A percentile compares a stretch with the other conserved stretches of the same genome.
Evolutionary conservation across 2,329 filamentous ascomycete genomes (phyloP).

Genomic region (Diaporthe sp.): DNA sequence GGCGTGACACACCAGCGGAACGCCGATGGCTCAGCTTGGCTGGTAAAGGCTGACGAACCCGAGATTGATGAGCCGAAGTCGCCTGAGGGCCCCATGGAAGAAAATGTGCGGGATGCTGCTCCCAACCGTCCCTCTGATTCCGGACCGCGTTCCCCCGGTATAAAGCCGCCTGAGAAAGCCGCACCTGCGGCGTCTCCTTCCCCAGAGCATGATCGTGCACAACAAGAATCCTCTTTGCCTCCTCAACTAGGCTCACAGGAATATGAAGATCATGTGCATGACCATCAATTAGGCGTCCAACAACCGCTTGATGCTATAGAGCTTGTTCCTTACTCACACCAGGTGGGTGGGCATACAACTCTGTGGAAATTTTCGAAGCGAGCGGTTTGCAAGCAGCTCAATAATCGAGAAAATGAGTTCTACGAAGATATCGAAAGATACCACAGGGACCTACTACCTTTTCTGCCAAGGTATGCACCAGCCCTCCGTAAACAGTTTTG

Average conservation of each 20-base stretch:
- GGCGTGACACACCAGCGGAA: slow-evolving; percentile 38
- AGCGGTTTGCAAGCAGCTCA: slow-evolving; percentile 97
- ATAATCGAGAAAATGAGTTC: slow-evolving; percentile 98
- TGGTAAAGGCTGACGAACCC: slow-evolving; percentile 70
- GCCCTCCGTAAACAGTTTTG: neutral
- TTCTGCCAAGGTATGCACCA: slow-evolving; percentile 81
- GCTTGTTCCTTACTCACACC: slow-evolving; percentile 95
- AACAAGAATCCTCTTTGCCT: slow-evolving; percentile 49
- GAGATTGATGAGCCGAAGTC: slow-evolving; percentile 51
- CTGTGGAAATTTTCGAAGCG: slow-evolving; percentile 95
- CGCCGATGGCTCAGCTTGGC: slow-evolving; percentile 57
- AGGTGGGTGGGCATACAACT: slow-evolving; percentile 96
- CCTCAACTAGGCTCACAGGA: slow-evolving; percentile 57
- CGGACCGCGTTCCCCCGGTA: slow-evolving; percentile 35
- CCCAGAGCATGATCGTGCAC: slow-evolving; percentile 49
- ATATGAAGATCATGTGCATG: slow-evolving; percentile 64
- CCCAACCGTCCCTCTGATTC: neutral
- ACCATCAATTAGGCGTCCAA: slow-evolving; percentile 64
- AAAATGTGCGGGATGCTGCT: slow-evolving; percentile 42
- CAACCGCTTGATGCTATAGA: slow-evolving; percentile 90
- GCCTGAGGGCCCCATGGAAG: slow-evolving; percentile 51
- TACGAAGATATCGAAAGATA: slow-evolving; percentile 95
- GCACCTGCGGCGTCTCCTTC: slow-evolving; percentile 25
- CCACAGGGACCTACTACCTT: slow-evolving; percentile 90
- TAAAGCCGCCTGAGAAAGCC: slow-evolving; percentile 21